These are phyloP conservation scores for Quercus rubra DNA, from an alignment of 306 rosid species.

Conservation along the genomic window DNA sequence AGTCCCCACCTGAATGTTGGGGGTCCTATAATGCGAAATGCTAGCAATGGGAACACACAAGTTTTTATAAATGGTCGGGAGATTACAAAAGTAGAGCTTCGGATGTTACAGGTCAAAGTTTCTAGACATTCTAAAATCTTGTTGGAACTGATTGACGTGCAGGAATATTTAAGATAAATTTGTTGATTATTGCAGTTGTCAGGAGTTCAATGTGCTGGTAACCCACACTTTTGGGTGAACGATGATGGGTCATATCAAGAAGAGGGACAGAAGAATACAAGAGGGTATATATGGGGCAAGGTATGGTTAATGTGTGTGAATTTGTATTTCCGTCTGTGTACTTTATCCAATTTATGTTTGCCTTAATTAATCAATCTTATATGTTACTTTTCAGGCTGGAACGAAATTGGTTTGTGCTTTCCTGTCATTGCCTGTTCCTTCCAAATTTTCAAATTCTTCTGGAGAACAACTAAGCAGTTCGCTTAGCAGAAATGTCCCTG, in stretches of 20 bases:
- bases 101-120: conserved; percentile 89
- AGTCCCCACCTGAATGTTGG: conserved; percentile 92
- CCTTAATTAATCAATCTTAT: not conserved
- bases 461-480: conserved; percentile 56
- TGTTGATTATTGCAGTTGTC: conserved; percentile 72
- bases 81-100: conserved; percentile 87
- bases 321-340: conserved; percentile 8
- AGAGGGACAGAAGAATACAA: conserved; percentile 97
- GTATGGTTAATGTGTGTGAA: conserved; percentile 29
- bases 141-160: conserved; percentile 11
- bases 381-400: conserved; percentile 71
- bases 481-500: conserved; percentile 61
- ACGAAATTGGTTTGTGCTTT: conserved; percentile 86
- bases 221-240: conserved; percentile 98
- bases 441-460: conserved; percentile 51
- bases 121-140: conserved; percentile 10
- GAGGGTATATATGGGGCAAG: conserved; percentile 98
- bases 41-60: conserved; percentile 92
- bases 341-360: conserved; percentile 5
- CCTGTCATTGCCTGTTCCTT: conserved; percentile 87
- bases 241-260: conserved; percentile 99
- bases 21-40: conserved; percentile 69
- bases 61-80: conserved; percentile 96
- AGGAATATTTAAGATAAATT: not conserved
- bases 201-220: conserved; percentile 97